These are phyloP conservation scores for Nigrospora sphaerica DNA, from an alignment of 2,329 filamentous ascomycete species.

Conservation along the genomic window DNA sequence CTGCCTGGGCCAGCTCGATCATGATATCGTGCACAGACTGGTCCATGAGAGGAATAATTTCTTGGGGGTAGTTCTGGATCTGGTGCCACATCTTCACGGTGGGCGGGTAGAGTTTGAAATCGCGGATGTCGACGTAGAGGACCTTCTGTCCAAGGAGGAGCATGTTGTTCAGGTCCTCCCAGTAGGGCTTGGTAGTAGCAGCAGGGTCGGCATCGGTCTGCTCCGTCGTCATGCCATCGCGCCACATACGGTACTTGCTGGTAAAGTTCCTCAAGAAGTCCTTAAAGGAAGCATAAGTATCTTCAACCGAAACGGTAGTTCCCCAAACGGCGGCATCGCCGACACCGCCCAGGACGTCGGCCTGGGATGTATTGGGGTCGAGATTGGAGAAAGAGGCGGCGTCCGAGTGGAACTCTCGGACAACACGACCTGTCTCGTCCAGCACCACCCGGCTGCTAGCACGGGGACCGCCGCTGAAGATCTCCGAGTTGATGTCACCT, in stretches of 20 bases:
- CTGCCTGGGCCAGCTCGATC: constrained; percentile 77
- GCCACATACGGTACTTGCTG: constrained; percentile 88
- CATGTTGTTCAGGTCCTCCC: constrained; percentile 84
- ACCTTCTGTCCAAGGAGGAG: constrained; percentile 75
- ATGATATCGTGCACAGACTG: constrained; percentile 88
- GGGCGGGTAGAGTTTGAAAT: constrained; percentile 86
- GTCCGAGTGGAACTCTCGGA: constrained; percentile 52
- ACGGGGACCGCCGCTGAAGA: constrained; percentile 49
- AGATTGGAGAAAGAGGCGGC: constrained; percentile 54
- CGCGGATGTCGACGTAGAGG: constrained; percentile 81
- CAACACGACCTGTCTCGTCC: constrained; percentile 50
- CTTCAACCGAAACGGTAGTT: constrained; percentile 89
- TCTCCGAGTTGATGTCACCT: constrained; percentile 82
- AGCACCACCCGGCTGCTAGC: constrained; percentile 49
- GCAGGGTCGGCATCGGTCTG: constrained; percentile 64
- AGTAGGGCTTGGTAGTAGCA: constrained; percentile 74
- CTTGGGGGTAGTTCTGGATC: constrained; percentile 85
- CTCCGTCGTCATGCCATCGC: constrained; percentile 73
- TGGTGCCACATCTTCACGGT: constrained; percentile 95
- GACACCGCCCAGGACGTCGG: constrained; percentile 75
- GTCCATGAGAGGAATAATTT: constrained; percentile 96
- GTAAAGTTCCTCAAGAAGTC: constrained; percentile 91
- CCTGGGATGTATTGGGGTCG: constrained; percentile 85
- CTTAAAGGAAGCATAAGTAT: constrained; percentile 81
- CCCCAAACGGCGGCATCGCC: constrained; percentile 89